A percentile compares a stretch with the other conserved stretches of the same genome.
These are phyloP conservation scores for Ophiostoma pallidulum DNA, from an alignment of 2,329 filamentous ascomycete genomes.

Conservation along the genomic window DNA sequence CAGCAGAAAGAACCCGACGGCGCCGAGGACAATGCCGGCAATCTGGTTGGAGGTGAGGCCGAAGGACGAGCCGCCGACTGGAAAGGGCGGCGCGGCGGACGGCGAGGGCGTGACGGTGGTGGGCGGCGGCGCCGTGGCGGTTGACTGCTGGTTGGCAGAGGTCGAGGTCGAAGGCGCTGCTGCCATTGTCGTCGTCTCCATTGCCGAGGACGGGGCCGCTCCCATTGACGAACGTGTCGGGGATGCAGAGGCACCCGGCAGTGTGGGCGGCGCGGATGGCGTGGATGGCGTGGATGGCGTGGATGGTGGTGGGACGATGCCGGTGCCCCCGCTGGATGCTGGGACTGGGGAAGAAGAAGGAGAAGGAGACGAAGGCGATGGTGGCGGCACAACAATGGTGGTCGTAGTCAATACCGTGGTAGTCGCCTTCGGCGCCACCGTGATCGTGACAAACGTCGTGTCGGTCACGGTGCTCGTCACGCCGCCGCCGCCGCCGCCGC, in stretches of 20 bases:
- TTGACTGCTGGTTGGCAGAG: background rate
- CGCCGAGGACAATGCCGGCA: slow-evolving; percentile 22
- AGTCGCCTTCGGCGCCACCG: slow-evolving; percentile 17
- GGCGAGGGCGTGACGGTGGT: slow-evolving; percentile 7
- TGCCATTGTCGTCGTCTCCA: background rate
- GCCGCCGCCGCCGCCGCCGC: no score
- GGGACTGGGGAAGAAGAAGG: background rate
- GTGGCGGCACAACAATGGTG: slow-evolving; percentile 13
- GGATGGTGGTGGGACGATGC: background rate
- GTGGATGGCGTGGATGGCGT: background rate
- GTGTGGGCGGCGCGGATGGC: no score
- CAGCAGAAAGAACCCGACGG: slow-evolving; percentile 19
- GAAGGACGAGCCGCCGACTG: slow-evolving; percentile 1
- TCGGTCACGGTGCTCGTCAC: slow-evolving; percentile 15
- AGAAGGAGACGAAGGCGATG: background rate
- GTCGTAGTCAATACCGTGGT: slow-evolving; percentile 19
- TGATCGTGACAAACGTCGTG: slow-evolving; percentile 17
- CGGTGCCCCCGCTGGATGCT: no score
- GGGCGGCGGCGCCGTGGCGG: background rate
- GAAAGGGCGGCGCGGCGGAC: slow-evolving; percentile 2
- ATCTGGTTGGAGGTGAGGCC: slow-evolving; percentile 21
- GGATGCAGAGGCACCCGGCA: no score
- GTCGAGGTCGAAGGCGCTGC: background rate
- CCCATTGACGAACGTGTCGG: no score
- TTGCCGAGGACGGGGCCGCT: no score